Conservation (phyloP, 139 green algal genomes). For the Volvox reticuliferus region DNA sequence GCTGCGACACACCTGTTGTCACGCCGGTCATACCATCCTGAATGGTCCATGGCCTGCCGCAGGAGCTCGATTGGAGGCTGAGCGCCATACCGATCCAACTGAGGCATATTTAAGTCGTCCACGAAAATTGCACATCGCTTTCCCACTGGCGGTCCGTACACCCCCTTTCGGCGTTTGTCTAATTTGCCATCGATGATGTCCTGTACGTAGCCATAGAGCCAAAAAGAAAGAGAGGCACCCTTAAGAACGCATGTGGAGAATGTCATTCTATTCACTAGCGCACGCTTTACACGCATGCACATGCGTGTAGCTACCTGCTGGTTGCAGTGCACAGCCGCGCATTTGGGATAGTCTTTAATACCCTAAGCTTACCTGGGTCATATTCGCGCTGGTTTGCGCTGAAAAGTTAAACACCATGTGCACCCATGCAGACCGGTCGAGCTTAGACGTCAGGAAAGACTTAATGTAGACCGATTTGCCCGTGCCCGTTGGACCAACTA, state of each 20-base stretch:
- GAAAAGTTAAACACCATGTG: conserved; percentile 73
- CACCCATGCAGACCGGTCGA: conserved; percentile 59
- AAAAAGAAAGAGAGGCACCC: too few relatives aligned
- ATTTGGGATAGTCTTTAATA: too few relatives aligned
- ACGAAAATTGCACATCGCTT: conserved; percentile 75
- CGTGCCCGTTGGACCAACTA: conserved; percentile 56
- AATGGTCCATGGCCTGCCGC: conserved; percentile 73
- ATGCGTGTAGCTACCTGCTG: too few relatives aligned
- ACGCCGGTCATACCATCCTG: conserved; percentile 69
- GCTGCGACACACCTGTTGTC: conserved; percentile 35
- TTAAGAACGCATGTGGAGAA: too few relatives aligned
- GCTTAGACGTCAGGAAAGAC: conserved; percentile 52
- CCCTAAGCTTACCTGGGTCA: conserved; percentile 60
- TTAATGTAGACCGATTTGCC: conserved; percentile 75
- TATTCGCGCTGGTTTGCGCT: conserved; percentile 77
- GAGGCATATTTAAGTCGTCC: conserved; percentile 89
- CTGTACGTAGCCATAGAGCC: conserved; percentile 29
- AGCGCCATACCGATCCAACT: conserved; percentile 65
- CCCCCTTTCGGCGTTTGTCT: conserved; percentile 68
- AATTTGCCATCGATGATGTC: conserved; percentile 74
- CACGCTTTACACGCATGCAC: too few relatives aligned
- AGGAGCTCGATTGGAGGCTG: conserved; percentile 81
- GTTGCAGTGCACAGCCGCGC: too few relatives aligned
- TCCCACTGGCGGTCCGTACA: conserved; percentile 76
- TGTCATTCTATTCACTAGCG: too few relatives aligned